phyloP scores from a whole-genome alignment of 2,329 filamentous ascomycete genomes.

The Xylaria sp. region DNA sequence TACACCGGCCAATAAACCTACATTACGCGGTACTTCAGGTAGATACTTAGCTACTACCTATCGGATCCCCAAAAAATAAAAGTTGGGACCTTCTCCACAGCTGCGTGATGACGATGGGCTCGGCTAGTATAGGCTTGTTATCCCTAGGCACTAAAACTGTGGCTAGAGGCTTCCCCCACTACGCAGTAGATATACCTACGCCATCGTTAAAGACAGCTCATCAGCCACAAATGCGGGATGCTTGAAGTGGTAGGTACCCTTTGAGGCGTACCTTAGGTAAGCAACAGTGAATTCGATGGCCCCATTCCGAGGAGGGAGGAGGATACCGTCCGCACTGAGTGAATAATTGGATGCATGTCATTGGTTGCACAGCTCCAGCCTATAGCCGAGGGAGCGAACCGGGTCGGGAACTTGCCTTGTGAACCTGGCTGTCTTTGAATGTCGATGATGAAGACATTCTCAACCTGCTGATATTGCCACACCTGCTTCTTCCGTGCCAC shows the following conservation, averaged over 20 bases:
- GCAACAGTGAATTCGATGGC: constrained; percentile 23
- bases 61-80: constrained; percentile 29
- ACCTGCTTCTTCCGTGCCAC: constrained; percentile 17
- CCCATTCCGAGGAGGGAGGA: no score
- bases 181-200: not conserved
- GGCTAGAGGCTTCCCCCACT: constrained; percentile 9
- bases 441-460: constrained; percentile 47
- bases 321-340: constrained; percentile 42
- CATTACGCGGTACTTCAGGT: no score
- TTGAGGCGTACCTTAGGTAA: not conserved
- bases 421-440: constrained; percentile 29
- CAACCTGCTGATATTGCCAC: constrained; percentile 41
- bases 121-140: constrained; percentile 15
- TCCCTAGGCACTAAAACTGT: constrained; percentile 3
- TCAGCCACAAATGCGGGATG: constrained; percentile 10
- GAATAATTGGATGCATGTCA: constrained; percentile 47
- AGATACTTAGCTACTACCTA: not conserved
- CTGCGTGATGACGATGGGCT: constrained; percentile 32
- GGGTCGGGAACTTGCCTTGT: constrained; percentile 38
- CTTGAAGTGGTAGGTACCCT: not conserved
- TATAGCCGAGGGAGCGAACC: constrained; percentile 47
- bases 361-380: constrained; percentile 41
- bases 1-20: constrained; percentile 13
- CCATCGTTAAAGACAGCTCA: not conserved
- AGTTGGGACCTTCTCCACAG: constrained; percentile 22